These are phyloP conservation scores for Puya raimondii DNA, from an alignment of 176 grass and related monocot genomes.

Conservation along the genomic window DNA sequence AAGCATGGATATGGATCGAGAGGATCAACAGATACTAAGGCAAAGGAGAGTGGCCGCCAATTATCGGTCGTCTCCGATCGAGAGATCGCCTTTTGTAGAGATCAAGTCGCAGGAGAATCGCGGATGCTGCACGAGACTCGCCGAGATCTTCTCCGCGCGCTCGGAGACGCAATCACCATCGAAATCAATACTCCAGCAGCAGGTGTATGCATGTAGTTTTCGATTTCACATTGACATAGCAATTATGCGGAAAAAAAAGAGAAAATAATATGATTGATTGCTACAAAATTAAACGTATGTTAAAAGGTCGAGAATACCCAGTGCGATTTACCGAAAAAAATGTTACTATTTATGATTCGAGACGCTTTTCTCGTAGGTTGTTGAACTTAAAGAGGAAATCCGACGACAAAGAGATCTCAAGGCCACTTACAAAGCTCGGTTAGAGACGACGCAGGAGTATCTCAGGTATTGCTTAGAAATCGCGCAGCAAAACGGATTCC, in stretches of 20 bases:
- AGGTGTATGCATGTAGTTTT: neutral
- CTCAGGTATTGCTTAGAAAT: conserved; percentile 49
- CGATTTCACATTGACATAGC: no score
- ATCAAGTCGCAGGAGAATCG: conserved; percentile 12
- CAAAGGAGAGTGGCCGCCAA: neutral
- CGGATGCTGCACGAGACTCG: conserved; percentile 20
- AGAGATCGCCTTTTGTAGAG: neutral
- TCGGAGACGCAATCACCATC: conserved; percentile 5
- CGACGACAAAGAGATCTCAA: conserved; percentile 38
- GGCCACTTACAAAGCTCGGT: conserved; percentile 41
- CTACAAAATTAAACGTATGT: no score
- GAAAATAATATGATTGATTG: no score
- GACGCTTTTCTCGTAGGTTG: neutral
- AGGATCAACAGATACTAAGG: neutral
- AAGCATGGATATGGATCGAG: neutral
- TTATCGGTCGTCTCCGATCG: neutral
- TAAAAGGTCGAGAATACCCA: no score
- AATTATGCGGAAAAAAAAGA: no score
- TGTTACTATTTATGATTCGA: neutral
- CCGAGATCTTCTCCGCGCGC: conserved; percentile 23
- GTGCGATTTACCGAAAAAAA: neutral
- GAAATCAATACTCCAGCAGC: neutral
- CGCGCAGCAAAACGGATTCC: conserved; percentile 44
- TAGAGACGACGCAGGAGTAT: conserved; percentile 53
- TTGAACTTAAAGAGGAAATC: conserved; percentile 33